phyloP scores from a whole-genome alignment of 176 grass and related monocot species.

The Ensete glaucum region DNA sequence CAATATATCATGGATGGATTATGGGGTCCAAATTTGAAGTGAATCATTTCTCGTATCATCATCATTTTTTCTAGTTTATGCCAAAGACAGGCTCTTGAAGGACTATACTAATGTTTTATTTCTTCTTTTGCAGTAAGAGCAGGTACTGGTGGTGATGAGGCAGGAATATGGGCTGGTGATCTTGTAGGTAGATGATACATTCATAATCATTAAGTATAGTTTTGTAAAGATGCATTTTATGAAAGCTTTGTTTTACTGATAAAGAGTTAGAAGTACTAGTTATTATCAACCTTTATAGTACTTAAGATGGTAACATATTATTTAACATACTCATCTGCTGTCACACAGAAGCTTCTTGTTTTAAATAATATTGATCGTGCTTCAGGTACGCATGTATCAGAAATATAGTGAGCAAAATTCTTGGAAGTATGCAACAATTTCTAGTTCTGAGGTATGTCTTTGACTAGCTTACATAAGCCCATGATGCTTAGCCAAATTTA shows the following conservation, averaged over 20 bases:
- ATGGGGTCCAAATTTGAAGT: neutral
- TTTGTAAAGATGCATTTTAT: neutral
- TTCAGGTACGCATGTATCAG: constrained; percentile 88
- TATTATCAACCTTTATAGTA: neutral
- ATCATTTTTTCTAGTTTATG: neutral
- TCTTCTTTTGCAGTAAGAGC: constrained; percentile 75
- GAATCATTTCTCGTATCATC: neutral
- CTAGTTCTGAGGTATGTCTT: constrained; percentile 65
- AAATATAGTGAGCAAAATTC: constrained; percentile 63
- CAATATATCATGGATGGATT: neutral
- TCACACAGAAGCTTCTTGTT: neutral
- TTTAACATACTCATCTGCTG: neutral
- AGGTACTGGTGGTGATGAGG: constrained; percentile 89
- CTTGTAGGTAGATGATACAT: constrained; percentile 92
- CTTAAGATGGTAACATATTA: neutral
- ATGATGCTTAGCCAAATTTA: constrained; percentile 19
- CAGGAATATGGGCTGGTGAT: constrained; percentile 96
- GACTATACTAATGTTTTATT: constrained; percentile 17
- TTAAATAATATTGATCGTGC: neutral
- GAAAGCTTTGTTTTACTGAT: neutral
- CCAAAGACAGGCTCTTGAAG: constrained; percentile 4
- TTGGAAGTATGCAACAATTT: constrained; percentile 68
- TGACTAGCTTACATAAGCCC: constrained; percentile 22
- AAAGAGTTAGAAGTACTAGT: neutral
- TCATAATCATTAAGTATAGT: constrained; percentile 9